Conservation (phyloP, 495 filamentous ascomycete species). For the Baudoinia panamericana region DNA sequence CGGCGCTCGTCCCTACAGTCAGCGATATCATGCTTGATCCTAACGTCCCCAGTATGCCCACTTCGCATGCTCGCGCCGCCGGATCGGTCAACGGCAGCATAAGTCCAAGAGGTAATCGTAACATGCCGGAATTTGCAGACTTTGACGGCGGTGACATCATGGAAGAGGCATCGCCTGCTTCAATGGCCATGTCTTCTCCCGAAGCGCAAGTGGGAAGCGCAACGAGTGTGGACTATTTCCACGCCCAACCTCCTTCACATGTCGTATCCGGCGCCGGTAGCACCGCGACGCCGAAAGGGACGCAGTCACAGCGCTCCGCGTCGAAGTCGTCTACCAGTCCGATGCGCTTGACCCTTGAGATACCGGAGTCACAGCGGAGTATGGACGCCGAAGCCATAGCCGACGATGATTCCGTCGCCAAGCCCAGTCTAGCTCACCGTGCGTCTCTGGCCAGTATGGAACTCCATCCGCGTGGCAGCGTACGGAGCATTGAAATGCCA, state of each 20-base stretch:
- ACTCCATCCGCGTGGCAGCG: constrained; percentile 14
- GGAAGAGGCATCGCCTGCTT: not conserved
- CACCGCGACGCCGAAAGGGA: not conserved
- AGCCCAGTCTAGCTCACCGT: constrained; percentile 8
- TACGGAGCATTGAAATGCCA: constrained; percentile 12
- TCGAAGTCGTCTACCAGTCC: constrained; percentile 2
- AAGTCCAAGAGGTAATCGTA: too few relatives aligned
- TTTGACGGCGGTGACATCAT: too few relatives aligned
- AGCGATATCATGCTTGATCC: too few relatives aligned
- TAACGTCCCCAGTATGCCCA: too few relatives aligned
- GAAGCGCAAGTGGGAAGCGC: not conserved
- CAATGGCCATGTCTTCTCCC: not conserved
- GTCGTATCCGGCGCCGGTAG: not conserved
- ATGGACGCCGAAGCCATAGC: not conserved
- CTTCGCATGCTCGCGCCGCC: too few relatives aligned
- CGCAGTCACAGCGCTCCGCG: not conserved
- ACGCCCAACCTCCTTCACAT: not conserved
- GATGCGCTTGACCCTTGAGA: constrained; percentile 2
- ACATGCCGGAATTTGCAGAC: too few relatives aligned
- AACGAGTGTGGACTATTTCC: not conserved
- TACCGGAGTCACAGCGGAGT: not conserved
- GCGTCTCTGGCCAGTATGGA: constrained; percentile 27
- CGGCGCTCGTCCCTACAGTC: too few relatives aligned
- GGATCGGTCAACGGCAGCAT: too few relatives aligned
- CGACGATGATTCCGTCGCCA: constrained; percentile 11